Evolutionary conservation across 2,329 filamentous ascomycete species (phyloP).

Genomic region (Talaromyces sp.): DNA sequence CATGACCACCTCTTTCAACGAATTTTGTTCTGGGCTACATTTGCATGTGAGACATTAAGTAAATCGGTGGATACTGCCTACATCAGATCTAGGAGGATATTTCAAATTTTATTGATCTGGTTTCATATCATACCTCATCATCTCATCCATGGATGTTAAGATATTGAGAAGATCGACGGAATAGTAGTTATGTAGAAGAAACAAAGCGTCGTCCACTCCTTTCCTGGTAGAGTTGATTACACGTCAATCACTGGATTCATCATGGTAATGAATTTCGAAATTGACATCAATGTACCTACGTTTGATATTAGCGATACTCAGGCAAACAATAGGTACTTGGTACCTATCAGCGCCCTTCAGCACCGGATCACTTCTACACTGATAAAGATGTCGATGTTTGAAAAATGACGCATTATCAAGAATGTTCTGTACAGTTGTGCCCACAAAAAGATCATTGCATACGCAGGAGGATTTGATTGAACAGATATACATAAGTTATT

Average conservation of each 20-base stretch:
- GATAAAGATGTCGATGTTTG: background rate
- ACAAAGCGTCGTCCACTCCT: background rate
- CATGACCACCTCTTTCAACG: background rate
- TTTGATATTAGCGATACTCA: too few species aligned
- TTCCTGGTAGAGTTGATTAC: background rate
- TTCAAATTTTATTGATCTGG: background rate
- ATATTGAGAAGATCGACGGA: background rate
- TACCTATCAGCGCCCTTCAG: background rate
- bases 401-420: background rate
- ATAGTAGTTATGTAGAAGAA: background rate
- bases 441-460: background rate
- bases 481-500: too few species aligned
- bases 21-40: background rate
- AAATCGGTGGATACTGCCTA: background rate
- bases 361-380: background rate
- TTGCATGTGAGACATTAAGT: background rate
- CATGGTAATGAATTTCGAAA: too few species aligned
- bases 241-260: too few species aligned
- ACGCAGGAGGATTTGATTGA: background rate
- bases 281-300: too few species aligned
- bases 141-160: background rate
- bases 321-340: background rate
- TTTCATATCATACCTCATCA: background rate
- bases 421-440: background rate
- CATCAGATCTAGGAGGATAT: background rate